Percentiles rank a stretch among this genome's conserved stretches.
Evolutionary conservation across 2,329 filamentous ascomycete species (phyloP).

Genomic region (Penicillium decumbens): DNA sequence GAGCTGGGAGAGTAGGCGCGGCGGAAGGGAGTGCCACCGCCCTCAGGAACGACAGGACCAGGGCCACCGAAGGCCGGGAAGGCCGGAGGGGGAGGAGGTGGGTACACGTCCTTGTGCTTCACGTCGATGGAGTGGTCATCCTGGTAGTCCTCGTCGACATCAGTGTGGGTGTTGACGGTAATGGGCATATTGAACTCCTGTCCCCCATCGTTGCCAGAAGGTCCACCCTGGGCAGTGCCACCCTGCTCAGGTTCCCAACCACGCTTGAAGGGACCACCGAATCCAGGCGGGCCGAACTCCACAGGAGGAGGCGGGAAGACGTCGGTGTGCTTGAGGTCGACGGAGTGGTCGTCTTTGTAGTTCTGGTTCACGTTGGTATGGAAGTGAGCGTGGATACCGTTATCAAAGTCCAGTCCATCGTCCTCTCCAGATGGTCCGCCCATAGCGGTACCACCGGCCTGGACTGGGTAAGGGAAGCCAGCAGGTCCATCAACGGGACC

Average conservation of each 20-base stretch:
- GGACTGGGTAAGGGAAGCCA: constrained; percentile 1
- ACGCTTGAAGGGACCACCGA: constrained; percentile 15
- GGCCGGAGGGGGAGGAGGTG: not conserved
- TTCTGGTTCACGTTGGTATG: constrained; percentile 15
- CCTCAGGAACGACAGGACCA: constrained; percentile 1
- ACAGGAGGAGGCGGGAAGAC: constrained; percentile 6
- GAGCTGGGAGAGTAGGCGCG: constrained; percentile 10
- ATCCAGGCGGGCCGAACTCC: not conserved
- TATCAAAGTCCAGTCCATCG: constrained; percentile 7
- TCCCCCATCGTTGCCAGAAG: constrained; percentile 23
- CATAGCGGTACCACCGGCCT: constrained; percentile 13
- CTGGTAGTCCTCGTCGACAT: constrained; percentile 13
- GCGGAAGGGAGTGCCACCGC: constrained; percentile 4
- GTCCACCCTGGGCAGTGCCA: constrained; percentile 20
- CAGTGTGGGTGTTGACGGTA: constrained; percentile 10
- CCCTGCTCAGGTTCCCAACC: constrained; percentile 8
- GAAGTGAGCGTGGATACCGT: constrained; percentile 7
- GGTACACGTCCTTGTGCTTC: constrained; percentile 14
- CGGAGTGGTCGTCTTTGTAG: constrained; percentile 18
- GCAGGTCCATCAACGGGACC: not conserved
- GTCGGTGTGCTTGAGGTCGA: constrained; percentile 17
- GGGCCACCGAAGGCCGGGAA: constrained; percentile 3
- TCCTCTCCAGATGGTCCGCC: constrained; percentile 20
- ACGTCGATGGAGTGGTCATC: constrained; percentile 19
- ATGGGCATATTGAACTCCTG: constrained; percentile 18